Percentiles rank a stretch among this genome's conserved stretches.
Conservation (phyloP, 768 basidiomycete genomes). For the Boletus rubescentipes region DNA sequence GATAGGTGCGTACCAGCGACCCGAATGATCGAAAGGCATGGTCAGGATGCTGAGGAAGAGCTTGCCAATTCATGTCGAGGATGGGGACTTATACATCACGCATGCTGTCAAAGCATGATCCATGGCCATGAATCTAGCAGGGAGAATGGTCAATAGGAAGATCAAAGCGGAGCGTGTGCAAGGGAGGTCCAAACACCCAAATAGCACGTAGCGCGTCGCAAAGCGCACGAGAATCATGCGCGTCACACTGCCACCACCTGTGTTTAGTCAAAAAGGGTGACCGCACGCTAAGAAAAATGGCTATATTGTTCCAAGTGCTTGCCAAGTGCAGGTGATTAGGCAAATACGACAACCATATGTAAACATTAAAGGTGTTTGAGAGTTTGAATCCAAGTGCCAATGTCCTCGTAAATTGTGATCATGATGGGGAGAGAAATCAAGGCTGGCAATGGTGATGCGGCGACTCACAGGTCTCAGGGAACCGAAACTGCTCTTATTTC, state of each 20-base stretch:
- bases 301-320: constrained; percentile 3
- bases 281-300: neutral
- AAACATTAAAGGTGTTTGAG: neutral
- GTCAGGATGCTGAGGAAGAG: neutral
- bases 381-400: constrained; percentile 4
- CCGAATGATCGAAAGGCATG: constrained; percentile 1
- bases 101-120: neutral
- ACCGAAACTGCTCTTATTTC: constrained; percentile 23
- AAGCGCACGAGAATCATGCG: neutral
- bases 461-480: constrained; percentile 15
- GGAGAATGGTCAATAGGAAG: constrained; percentile 1
- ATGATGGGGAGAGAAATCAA: neutral
- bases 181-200: neutral
- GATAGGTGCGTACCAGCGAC: constrained; percentile 3
- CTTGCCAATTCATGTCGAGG: neutral
- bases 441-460: neutral
- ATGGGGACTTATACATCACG: constrained; percentile 1
- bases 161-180: neutral
- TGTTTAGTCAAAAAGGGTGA: neutral
- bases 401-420: constrained; percentile 1
- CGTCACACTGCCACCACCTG: neutral
- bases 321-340: neutral
- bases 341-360: constrained; percentile 3
- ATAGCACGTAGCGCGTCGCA: neutral
- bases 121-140: neutral